phyloP scores from a whole-genome alignment of 1,139 yeast genomes.

The Wickerhamiella infanticola region DNA sequence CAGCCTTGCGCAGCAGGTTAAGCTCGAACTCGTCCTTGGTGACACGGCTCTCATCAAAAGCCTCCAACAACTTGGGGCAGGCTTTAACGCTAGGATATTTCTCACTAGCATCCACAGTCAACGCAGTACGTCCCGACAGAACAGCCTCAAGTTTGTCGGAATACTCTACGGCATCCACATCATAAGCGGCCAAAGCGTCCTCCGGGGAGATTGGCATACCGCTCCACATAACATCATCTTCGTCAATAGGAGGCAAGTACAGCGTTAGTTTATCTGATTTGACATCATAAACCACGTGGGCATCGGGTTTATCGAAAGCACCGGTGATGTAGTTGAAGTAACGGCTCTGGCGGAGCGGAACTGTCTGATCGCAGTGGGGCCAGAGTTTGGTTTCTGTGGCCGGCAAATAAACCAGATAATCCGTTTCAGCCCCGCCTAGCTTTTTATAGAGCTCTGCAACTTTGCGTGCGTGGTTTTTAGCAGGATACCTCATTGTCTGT shows the following conservation, averaged over 20 bases:
- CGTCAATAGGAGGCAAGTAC: slow-evolving; percentile 68
- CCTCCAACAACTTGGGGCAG: slow-evolving; percentile 27
- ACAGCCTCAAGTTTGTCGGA: slow-evolving; percentile 31
- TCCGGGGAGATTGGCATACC: slow-evolving; percentile 66
- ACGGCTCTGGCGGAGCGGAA: slow-evolving; percentile 74
- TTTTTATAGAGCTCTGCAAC: slow-evolving; percentile 27
- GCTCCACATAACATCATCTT: slow-evolving; percentile 93
- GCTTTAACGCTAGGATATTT: slow-evolving; percentile 14
- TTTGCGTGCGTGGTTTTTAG: slow-evolving; percentile 37
- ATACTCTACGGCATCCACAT: slow-evolving; percentile 69
- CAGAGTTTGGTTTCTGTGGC: slow-evolving; percentile 49
- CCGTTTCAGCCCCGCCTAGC: slow-evolving; percentile 16
- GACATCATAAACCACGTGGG: slow-evolving; percentile 48
- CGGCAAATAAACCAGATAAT: slow-evolving; percentile 38
- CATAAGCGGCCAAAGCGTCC: slow-evolving; percentile 49
- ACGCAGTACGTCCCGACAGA: slow-evolving; percentile 20
- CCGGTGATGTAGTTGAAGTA: slow-evolving; percentile 83
- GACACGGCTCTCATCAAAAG: slow-evolving; percentile 73
- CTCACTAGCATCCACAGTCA: slow-evolving; percentile 28
- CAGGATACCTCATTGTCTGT: slow-evolving; percentile 30
- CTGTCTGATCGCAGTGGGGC: slow-evolving; percentile 68
- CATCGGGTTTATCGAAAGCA: slow-evolving; percentile 57
- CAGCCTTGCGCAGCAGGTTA: slow-evolving; percentile 59
- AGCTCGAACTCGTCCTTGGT: slow-evolving; percentile 77
- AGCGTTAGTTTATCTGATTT: slow-evolving; percentile 42